Percentiles rank a stretch among this genome's conserved stretches.
These are phyloP conservation scores for Pezicula radicicola DNA, from an alignment of 2,329 filamentous ascomycete species.

Conservation along the genomic window DNA sequence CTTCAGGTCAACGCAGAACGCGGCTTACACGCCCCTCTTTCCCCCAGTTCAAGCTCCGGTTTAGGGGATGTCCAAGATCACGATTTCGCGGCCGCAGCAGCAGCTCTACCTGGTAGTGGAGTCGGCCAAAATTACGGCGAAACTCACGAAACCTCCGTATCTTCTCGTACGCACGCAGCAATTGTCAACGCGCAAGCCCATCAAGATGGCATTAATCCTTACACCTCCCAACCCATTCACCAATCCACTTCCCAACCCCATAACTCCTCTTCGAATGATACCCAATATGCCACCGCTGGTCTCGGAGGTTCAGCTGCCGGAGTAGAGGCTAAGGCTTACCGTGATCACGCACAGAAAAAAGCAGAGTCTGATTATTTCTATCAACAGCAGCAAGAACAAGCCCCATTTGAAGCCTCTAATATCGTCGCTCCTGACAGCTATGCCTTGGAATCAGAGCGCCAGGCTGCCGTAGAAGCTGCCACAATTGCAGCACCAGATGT, in stretches of 20 bases:
- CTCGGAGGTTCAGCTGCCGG: conserved; percentile 18
- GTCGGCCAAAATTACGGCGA: conserved; percentile 21
- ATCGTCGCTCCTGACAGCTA: conserved; percentile 11
- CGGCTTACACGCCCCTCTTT: conserved; percentile 76
- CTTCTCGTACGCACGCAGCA: conserved; percentile 47
- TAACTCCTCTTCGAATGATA: not conserved
- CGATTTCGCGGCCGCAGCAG: conserved; percentile 50
- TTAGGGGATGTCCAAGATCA: conserved; percentile 46
- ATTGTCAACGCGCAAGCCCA: conserved; percentile 47
- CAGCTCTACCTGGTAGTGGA: conserved; percentile 24
- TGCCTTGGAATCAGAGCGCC: conserved; percentile 4
- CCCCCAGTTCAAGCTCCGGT: conserved; percentile 77
- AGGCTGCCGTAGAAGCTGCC: conserved; percentile 16
- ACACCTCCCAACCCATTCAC: conserved; percentile 36
- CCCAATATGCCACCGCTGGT: conserved; percentile 10
- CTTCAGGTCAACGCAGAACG: conserved; percentile 75
- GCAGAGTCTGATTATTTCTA: conserved; percentile 6
- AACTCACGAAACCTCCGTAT: conserved; percentile 34
- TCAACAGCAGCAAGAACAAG: conserved; percentile 14
- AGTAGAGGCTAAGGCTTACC: conserved; percentile 15
- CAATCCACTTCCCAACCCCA: conserved; percentile 2
- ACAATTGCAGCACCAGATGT: conserved; percentile 21
- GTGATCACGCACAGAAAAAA: conserved; percentile 12
- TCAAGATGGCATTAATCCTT: conserved; percentile 56
- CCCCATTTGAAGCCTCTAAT: conserved; percentile 10